These are phyloP conservation scores for Trichoderma guizhouense DNA, from an alignment of 2,329 filamentous ascomycete species.

Conservation along the genomic window DNA sequence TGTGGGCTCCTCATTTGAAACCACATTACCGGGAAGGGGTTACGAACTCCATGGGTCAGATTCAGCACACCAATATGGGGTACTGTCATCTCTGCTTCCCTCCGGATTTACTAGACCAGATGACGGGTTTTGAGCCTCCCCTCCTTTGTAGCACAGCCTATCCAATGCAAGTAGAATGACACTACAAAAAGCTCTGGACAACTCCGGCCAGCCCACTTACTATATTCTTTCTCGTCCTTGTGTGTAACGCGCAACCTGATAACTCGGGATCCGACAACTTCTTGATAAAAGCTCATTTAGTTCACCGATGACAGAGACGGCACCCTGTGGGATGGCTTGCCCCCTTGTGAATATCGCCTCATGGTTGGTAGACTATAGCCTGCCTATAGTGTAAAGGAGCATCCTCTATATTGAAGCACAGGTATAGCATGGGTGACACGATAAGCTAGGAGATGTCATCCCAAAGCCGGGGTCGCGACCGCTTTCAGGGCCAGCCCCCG, in stretches of 20 bases:
- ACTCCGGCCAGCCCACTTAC: not conserved
- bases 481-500: not conserved
- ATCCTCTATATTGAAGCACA: not conserved
- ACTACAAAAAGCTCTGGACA: not conserved
- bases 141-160: not conserved
- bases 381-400: not conserved
- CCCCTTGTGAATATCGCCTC: not conserved
- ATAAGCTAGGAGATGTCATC: not conserved
- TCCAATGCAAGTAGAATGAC: not conserved
- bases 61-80: not conserved
- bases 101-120: not conserved
- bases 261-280: not conserved
- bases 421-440: not conserved
- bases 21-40: not conserved
- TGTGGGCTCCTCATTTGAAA: not conserved
- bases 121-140: not conserved
- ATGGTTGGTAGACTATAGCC: not conserved
- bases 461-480: not conserved
- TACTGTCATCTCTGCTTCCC: not conserved
- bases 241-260: not conserved
- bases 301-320: not conserved
- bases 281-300: not conserved
- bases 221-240: not conserved
- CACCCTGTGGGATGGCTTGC: not conserved
- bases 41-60: not conserved